Conservation (phyloP, 164 flowering plant genomes). For the Vitis labrusca region DNA sequence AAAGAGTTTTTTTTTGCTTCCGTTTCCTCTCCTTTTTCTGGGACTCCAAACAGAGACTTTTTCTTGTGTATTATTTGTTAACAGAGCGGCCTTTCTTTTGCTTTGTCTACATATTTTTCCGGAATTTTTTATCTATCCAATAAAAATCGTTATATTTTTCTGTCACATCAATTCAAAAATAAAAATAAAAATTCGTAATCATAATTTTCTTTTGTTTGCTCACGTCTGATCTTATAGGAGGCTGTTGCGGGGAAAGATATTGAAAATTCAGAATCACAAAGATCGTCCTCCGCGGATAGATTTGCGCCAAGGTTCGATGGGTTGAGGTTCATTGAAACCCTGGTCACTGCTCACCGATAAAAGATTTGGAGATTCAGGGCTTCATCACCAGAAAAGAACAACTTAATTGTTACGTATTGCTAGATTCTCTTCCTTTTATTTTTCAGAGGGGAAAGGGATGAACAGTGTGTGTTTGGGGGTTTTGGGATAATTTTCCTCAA, state of each 20-base stretch:
- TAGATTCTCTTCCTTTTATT: too few relatives aligned
- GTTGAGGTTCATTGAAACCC: slow-evolving; percentile 65
- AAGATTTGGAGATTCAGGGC: neutral
- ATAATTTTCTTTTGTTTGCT: neutral
- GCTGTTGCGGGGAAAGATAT: slow-evolving; percentile 7
- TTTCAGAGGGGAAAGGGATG: neutral
- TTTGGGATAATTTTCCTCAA: too few relatives aligned
- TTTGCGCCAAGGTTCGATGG: slow-evolving; percentile 71
- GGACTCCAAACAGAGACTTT: neutral
- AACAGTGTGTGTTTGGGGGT: too few relatives aligned
- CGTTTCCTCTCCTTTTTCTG: neutral
- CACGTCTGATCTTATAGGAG: slow-evolving; percentile 14
- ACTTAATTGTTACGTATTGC: too few relatives aligned
- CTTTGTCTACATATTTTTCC: too few relatives aligned
- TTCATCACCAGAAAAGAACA: too few relatives aligned
- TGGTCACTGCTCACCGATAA: slow-evolving; percentile 68
- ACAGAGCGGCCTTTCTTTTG: too few relatives aligned
- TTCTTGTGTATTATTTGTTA: neutral
- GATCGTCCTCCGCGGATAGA: slow-evolving; percentile 31
- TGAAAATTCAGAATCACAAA: slow-evolving; percentile 7
- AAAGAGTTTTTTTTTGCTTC: neutral
- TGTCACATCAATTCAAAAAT: too few relatives aligned
- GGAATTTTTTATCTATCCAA: too few relatives aligned
- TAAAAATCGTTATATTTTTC: too few relatives aligned
- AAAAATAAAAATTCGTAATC: too few relatives aligned